Conservation (phyloP, 2,329 filamentous ascomycete genomes). For the Cordyceps fumosorosea region DNA sequence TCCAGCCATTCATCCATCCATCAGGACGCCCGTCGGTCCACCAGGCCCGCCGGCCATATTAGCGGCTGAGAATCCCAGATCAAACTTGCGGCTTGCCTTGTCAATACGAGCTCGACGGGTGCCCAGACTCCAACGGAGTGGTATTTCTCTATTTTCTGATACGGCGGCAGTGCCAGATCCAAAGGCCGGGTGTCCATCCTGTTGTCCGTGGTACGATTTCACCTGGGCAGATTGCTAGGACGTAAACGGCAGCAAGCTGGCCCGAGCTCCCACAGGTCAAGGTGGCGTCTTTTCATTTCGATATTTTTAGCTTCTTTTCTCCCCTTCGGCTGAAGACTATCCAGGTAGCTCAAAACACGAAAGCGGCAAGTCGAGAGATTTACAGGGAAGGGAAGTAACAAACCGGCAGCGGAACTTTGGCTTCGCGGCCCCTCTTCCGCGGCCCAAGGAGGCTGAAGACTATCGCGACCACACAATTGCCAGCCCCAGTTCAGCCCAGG, state of each 20-base stretch:
- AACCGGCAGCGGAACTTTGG: not conserved
- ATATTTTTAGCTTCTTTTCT: not conserved
- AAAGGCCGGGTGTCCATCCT: not conserved
- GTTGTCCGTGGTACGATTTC: not conserved
- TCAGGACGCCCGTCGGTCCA: not conserved
- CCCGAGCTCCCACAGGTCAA: not conserved
- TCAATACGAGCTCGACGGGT: not conserved
- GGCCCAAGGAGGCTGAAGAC: not conserved
- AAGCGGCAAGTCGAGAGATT: not conserved
- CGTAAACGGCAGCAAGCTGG: not conserved
- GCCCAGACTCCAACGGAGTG: not conserved
- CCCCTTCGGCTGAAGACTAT: not conserved
- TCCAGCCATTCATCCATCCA: too few species aligned
- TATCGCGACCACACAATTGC: not conserved
- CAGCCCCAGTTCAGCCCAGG: not conserved
- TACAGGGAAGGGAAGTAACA: not conserved
- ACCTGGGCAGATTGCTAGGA: not conserved
- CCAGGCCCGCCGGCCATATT: not conserved
- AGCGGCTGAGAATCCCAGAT: constrained; percentile 2
- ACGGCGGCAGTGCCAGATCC: not conserved
- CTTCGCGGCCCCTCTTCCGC: not conserved
- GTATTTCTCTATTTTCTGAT: not conserved
- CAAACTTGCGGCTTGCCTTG: not conserved
- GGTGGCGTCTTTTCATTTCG: not conserved
- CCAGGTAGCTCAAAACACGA: too few species aligned